Evolutionary conservation across 2,329 filamentous ascomycete species (phyloP), one percentile per base, ranked within the genome.

Genomic region (Fusarium setosum): DNA sequence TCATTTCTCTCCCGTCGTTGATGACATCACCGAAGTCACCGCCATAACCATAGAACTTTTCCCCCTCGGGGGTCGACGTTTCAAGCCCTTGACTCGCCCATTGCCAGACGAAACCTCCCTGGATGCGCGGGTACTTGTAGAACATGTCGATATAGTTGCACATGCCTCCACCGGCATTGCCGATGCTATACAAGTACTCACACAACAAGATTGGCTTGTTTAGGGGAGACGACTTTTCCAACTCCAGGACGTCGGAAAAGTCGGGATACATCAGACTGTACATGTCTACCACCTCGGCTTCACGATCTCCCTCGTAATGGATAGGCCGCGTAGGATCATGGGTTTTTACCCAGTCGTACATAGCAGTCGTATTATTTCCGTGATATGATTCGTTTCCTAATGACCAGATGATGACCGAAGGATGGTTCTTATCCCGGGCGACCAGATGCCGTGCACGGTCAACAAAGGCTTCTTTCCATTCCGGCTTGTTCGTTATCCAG

Each of bases 341-440:
- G 0, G 15, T 26, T 15, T 47, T 47, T 24, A 47, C 31, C 15
- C 11, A 18, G 75, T 80, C 34, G 34, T 53, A 53, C 56, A 59
- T 59, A 64, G 85, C 86, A 37, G 81, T 81, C 70, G 90, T 87
- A 68, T 92, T 92, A 12, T 80, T 77, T 1, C 90, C 90, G 68
- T 90, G 91, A 72, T 90, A 92, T 0, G 89, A 85, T 72, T 92
- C 90, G 68, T 92, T 92, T 0, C 90, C 90, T 1, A 92, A 79
- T 23, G 86, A 89, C 90, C 90, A 92, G 45, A 91, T 85, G 51
- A 92, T 86, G 41, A 92, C 81, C 9, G 83, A 88, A 1, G 90
- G 74, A 63, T 92, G 88, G 56, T 92, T 89, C 75, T 91, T 90
- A 75, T 92, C 89, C 13, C 90, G 82, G 66, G 87, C 82, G 0